phyloP scores from a whole-genome alignment of 2,329 filamentous ascomycete genomes.

The Chlorencoelia australis region DNA sequence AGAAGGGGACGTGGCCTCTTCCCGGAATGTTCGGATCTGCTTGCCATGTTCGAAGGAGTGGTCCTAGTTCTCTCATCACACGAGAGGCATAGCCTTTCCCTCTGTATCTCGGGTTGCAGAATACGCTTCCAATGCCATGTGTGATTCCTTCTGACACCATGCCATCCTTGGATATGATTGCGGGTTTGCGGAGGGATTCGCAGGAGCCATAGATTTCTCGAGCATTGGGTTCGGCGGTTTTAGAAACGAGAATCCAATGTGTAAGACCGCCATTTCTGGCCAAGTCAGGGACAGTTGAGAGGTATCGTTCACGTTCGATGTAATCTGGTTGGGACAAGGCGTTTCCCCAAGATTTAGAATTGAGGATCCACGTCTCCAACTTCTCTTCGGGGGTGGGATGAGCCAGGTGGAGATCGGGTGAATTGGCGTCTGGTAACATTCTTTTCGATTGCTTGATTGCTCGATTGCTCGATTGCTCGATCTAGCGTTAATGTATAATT shows the following conservation, averaged over 20 bases:
- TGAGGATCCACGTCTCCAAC: conserved; percentile 42
- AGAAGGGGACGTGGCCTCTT: conserved; percentile 46
- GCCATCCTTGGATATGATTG: conserved; percentile 35
- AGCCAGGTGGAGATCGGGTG: conserved; percentile 36
- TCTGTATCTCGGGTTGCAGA: conserved; percentile 55
- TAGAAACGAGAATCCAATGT: conserved; percentile 53
- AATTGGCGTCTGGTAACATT: conserved; percentile 19
- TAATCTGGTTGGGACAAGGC: conserved; percentile 46
- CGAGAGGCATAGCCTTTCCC: conserved; percentile 67
- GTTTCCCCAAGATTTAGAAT: conserved; percentile 47
- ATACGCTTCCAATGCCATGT: conserved; percentile 76
- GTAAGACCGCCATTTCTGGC: conserved; percentile 45
- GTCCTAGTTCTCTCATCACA: conserved; percentile 61
- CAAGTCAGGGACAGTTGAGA: conserved; percentile 48
- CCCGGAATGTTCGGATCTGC: conserved; percentile 29
- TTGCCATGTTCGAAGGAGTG: conserved; percentile 42
- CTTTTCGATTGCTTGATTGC: too few relatives aligned
- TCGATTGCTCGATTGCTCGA: not conserved
- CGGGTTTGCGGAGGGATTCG: conserved; percentile 52
- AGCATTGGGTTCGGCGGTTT: conserved; percentile 27
- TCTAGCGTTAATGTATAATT: too few relatives aligned
- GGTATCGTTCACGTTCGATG: conserved; percentile 46
- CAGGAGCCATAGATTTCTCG: conserved; percentile 52
- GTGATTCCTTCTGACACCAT: conserved; percentile 45
- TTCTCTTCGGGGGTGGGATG: conserved; percentile 48